Evolutionary conservation across 2,329 filamentous ascomycete species (phyloP).

Genomic region (Allantophomopsis lycopodina): DNA sequence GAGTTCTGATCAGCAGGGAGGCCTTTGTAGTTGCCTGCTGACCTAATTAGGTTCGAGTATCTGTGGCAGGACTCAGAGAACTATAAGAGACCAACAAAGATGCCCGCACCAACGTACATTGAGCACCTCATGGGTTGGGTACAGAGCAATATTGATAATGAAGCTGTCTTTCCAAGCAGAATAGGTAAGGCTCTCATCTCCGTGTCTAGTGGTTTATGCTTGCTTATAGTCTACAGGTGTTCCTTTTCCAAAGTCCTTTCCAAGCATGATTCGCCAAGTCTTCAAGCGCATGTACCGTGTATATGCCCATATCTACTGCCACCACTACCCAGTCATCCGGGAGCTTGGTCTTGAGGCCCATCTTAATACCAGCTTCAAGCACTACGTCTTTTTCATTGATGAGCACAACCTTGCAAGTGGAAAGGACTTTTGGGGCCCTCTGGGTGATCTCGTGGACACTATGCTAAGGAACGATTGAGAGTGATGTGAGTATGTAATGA

Average conservation of each 20-base stretch:
- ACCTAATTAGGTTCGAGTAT: slow-evolving; percentile 68
- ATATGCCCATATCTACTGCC: slow-evolving; percentile 98
- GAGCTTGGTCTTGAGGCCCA: slow-evolving; percentile 93
- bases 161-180: slow-evolving; percentile 85
- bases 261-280: slow-evolving; percentile 77
- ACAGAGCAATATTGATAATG: slow-evolving; percentile 89
- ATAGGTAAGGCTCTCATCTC: slow-evolving; percentile 43
- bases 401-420: slow-evolving; percentile 87
- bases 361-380: slow-evolving; percentile 98
- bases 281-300: slow-evolving; percentile 99
- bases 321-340: slow-evolving; percentile 94
- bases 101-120: slow-evolving; percentile 94
- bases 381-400: slow-evolving; percentile 97
- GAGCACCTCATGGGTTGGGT: slow-evolving; percentile 98
- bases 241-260: slow-evolving; percentile 88
- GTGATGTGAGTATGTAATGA: slow-evolving; percentile 3
- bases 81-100: slow-evolving; percentile 94
- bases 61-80: slow-evolving; percentile 95
- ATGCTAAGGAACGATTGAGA: slow-evolving; percentile 76
- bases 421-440: slow-evolving; percentile 92
- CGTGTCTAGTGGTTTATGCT: slow-evolving; percentile 1
- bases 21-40: slow-evolving; percentile 1
- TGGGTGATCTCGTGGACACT: slow-evolving; percentile 92
- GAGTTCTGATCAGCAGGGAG: slow-evolving; percentile 18
- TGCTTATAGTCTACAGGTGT: slow-evolving; percentile 42